Conservation (phyloP, 139 green algal species). For the Marvania coccoides region DNA sequence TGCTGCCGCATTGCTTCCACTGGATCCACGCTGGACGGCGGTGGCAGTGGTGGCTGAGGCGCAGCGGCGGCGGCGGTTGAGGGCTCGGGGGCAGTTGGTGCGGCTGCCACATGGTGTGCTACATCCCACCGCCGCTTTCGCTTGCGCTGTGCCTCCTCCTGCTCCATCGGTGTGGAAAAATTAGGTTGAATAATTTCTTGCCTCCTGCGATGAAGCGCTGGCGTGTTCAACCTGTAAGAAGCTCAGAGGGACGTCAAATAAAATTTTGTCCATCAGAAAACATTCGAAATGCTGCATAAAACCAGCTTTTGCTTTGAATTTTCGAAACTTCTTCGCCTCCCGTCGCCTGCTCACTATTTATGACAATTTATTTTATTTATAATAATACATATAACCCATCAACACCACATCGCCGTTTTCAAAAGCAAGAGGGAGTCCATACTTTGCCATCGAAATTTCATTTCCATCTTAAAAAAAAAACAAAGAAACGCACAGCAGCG, state of each 20-base stretch:
- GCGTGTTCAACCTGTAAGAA: slow-evolving; percentile 15
- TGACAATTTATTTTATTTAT: no score
- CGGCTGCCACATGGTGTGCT: no score
- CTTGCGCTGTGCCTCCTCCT: neutral
- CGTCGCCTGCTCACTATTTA: no score
- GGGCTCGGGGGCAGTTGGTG: neutral
- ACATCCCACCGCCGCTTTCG: neutral
- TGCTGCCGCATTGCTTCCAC: neutral
- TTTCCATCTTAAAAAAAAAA: neutral
- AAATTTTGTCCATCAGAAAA: slow-evolving; percentile 7
- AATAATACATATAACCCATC: neutral
- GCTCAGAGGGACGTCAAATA: neutral
- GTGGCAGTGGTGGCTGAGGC: no score
- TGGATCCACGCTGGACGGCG: neutral
- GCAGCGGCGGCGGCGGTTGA: neutral
- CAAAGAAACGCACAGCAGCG: neutral
- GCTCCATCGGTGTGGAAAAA: neutral
- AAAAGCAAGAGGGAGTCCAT: neutral
- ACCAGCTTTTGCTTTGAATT: no score
- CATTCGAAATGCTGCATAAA: no score
- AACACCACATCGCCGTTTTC: neutral
- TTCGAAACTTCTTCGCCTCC: no score
- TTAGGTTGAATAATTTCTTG: neutral
- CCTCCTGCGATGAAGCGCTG: no score
- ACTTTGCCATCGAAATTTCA: no score